phyloP scores from a whole-genome alignment of 1,139 yeast genomes.

The Nakaseomyces kungkrabaensis region DNA sequence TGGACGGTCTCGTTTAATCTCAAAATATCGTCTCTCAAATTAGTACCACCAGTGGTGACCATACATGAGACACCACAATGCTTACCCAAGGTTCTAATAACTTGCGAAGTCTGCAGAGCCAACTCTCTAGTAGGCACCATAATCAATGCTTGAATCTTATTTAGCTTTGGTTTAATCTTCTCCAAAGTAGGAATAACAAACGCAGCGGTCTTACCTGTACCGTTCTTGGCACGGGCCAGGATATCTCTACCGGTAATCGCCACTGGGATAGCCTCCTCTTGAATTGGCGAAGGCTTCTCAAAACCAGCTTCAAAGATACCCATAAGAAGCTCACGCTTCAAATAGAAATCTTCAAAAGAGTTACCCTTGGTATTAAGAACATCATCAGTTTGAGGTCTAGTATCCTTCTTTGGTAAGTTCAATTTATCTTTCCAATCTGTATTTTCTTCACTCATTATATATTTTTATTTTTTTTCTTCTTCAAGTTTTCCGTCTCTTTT shows the following conservation, averaged over 20 bases:
- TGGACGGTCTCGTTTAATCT: slow-evolving; percentile 90
- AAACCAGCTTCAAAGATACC: slow-evolving; percentile 98
- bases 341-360: slow-evolving; percentile 82
- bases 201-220: slow-evolving; percentile 97
- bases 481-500: too few relatives aligned
- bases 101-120: slow-evolving; percentile 96
- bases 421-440: slow-evolving; percentile 59
- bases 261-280: slow-evolving; percentile 93
- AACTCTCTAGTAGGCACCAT: slow-evolving; percentile 91
- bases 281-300: slow-evolving; percentile 96
- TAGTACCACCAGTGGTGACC: slow-evolving; percentile 99
- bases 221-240: slow-evolving; percentile 95
- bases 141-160: slow-evolving; percentile 80
- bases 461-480: neutral
- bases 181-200: slow-evolving; percentile 84
- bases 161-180: slow-evolving; percentile 69
- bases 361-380: slow-evolving; percentile 86
- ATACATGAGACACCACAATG: slow-evolving; percentile 87
- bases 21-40: slow-evolving; percentile 84
- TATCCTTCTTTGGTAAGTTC: slow-evolving; percentile 72
- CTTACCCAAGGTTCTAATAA: slow-evolving; percentile 92
- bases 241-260: slow-evolving; percentile 94
- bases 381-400: slow-evolving; percentile 94
- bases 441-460: slow-evolving; percentile 1
- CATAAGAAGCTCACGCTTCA: slow-evolving; percentile 90